phyloP scores from a whole-genome alignment of 139 green algal genomes.

The Chlamydomonas sp. region DNA sequence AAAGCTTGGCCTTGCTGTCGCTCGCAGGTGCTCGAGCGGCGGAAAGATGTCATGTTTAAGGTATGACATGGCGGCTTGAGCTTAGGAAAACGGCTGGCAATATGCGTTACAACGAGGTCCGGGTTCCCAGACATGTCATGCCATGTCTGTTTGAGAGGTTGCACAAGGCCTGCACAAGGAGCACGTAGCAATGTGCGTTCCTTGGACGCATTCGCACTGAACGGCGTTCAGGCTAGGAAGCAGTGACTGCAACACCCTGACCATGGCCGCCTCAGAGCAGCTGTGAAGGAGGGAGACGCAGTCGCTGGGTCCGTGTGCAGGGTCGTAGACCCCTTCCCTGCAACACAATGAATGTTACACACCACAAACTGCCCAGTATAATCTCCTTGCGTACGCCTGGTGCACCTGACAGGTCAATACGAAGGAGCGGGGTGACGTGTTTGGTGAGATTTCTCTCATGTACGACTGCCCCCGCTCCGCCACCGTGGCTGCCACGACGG shows the following conservation, averaged over 20 bases:
- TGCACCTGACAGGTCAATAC: constrained; percentile 51
- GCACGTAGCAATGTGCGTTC: too few species aligned
- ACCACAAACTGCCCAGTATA: neutral
- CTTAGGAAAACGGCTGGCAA: neutral
- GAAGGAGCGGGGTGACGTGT: constrained; percentile 63
- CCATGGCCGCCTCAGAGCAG: too few species aligned
- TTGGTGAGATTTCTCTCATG: constrained; percentile 70
- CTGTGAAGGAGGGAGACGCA: too few species aligned
- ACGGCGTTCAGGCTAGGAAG: too few species aligned
- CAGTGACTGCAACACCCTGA: too few species aligned
- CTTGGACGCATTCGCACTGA: too few species aligned
- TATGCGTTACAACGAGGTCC: constrained; percentile 14
- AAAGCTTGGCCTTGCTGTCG: neutral
- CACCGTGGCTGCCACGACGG: constrained; percentile 88
- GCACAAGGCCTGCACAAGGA: too few species aligned
- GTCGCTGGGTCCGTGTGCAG: too few species aligned
- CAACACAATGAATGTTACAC: neutral
- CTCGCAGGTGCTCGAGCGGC: constrained; percentile 62
- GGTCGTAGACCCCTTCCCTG: too few species aligned
- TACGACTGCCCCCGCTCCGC: constrained; percentile 86
- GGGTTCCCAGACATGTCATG: too few species aligned
- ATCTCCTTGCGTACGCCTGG: neutral
- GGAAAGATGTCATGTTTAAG: constrained; percentile 60
- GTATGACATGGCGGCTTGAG: neutral
- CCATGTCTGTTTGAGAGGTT: too few species aligned